These are phyloP conservation scores for Amanita rubescens DNA, from an alignment of 768 basidiomycete species.

Conservation along the genomic window DNA sequence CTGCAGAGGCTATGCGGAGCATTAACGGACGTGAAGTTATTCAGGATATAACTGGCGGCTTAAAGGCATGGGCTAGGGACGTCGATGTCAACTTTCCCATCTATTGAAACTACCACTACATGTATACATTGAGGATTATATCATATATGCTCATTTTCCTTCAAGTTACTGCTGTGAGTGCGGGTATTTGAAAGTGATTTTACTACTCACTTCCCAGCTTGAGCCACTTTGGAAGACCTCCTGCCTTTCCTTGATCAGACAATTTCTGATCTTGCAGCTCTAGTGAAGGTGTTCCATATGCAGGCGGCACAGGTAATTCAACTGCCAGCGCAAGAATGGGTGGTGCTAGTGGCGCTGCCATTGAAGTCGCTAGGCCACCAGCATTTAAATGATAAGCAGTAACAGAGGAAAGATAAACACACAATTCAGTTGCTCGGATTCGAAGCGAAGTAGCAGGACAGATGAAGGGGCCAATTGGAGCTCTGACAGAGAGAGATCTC, in stretches of 20 bases:
- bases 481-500: slow-evolving; percentile 58
- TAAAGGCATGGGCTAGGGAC: slow-evolving; percentile 69
- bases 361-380: slow-evolving; percentile 34
- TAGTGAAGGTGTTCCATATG: slow-evolving; percentile 14
- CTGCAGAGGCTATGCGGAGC: slow-evolving; percentile 54
- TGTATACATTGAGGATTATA: slow-evolving; percentile 6
- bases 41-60: slow-evolving; percentile 74
- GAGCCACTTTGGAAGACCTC: slow-evolving; percentile 74
- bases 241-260: slow-evolving; percentile 24
- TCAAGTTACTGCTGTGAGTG: not conserved
- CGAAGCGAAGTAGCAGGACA: slow-evolving; percentile 68
- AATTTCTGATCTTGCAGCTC: slow-evolving; percentile 3
- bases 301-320: slow-evolving; percentile 58
- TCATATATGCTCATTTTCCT: not conserved
- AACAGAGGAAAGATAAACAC: slow-evolving; percentile 13
- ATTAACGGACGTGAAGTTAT: slow-evolving; percentile 27
- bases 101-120: slow-evolving; percentile 40
- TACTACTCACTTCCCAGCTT: slow-evolving; percentile 57
- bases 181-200: not conserved
- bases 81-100: slow-evolving; percentile 75
- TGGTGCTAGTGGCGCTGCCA: slow-evolving; percentile 58
- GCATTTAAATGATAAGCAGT: not conserved
- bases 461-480: slow-evolving; percentile 78
- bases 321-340: slow-evolving; percentile 50
- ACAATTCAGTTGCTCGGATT: slow-evolving; percentile 68